A percentile compares a stretch with the other conserved stretches of the same genome.
phyloP scores from a whole-genome alignment of 1,284 basidiomycete genomes.

The Sporisorium sorghi region DNA sequence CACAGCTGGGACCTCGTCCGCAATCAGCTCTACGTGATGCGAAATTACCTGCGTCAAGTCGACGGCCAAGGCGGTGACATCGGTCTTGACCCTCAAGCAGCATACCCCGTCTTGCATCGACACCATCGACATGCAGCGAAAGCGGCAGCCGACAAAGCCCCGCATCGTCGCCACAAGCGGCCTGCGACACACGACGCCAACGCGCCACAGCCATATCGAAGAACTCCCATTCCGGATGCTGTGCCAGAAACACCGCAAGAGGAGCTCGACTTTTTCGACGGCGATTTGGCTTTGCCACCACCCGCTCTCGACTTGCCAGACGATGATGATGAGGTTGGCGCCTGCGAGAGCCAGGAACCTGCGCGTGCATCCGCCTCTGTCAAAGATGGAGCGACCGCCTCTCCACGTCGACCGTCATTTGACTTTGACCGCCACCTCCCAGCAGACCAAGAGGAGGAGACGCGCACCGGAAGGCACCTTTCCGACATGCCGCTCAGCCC shows the following conservation, averaged over 20 bases:
- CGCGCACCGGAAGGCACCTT: constrained; percentile 59
- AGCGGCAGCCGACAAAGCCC: constrained; percentile 15
- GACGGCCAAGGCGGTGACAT: constrained; percentile 63
- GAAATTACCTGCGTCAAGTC: constrained; percentile 58
- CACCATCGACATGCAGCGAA: constrained; percentile 27
- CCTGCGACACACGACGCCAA: constrained; percentile 9
- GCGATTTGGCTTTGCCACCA: constrained; percentile 61
- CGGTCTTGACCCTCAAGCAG: constrained; percentile 42
- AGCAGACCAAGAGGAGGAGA: constrained; percentile 55
- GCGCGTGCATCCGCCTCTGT: neutral
- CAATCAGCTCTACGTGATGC: constrained; percentile 58
- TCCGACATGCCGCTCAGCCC: constrained; percentile 66
- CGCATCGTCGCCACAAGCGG: constrained; percentile 17
- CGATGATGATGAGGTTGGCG: constrained; percentile 7
- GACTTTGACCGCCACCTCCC: constrained; percentile 31
- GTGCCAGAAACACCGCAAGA: constrained; percentile 25
- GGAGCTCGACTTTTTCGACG: constrained; percentile 48
- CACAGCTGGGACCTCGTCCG: constrained; percentile 50
- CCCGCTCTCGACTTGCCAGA: constrained; percentile 59
- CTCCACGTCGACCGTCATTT: constrained; percentile 4
- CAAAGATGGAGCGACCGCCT: constrained; percentile 7
- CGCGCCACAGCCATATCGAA: constrained; percentile 4
- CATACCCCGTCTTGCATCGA: constrained; percentile 23
- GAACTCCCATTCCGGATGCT: constrained; percentile 11
- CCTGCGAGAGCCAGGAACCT: neutral